phyloP scores from a whole-genome alignment of 2,329 filamentous ascomycete genomes.

The Claviceps lovelessii region DNA sequence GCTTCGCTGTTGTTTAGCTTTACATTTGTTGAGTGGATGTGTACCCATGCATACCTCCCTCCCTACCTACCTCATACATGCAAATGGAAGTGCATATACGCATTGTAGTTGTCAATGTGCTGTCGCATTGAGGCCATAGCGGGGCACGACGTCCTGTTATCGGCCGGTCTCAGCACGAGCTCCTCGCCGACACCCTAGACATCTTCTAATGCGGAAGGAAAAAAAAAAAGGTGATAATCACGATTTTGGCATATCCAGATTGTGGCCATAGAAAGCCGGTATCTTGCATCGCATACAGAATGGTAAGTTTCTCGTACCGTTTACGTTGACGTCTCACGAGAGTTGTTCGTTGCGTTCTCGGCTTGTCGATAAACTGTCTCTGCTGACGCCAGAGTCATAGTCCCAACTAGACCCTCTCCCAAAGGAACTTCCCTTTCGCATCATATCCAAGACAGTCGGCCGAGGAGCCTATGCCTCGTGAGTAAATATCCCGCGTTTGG shows the following conservation, averaged over 20 bases:
- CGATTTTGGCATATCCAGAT: neutral
- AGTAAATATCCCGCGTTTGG: constrained; percentile 13
- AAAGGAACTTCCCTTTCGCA: constrained; percentile 72
- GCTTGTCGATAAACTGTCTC: constrained; percentile 14
- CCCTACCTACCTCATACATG: neutral
- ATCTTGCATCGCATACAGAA: neutral
- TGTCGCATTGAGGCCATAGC: neutral
- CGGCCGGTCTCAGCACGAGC: neutral
- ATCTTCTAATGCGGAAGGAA: neutral
- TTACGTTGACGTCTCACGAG: neutral
- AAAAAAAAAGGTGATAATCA: neutral
- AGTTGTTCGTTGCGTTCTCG: neutral
- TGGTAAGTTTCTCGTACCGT: neutral
- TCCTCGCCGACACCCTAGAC: neutral
- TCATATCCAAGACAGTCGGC: constrained; percentile 92
- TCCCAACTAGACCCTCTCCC: constrained; percentile 85
- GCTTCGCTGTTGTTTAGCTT: neutral
- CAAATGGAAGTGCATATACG: neutral
- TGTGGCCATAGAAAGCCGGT: neutral
- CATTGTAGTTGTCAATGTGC: neutral
- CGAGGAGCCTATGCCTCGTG: constrained; percentile 96
- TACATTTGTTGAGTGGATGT: neutral
- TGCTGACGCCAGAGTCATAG: constrained; percentile 23
- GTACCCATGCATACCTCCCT: neutral
- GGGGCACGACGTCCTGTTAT: neutral